Percentiles rank a stretch among this genome's conserved stretches.
phyloP scores from a whole-genome alignment of 2,329 filamentous ascomycete species.

The Alternaria sp. region DNA sequence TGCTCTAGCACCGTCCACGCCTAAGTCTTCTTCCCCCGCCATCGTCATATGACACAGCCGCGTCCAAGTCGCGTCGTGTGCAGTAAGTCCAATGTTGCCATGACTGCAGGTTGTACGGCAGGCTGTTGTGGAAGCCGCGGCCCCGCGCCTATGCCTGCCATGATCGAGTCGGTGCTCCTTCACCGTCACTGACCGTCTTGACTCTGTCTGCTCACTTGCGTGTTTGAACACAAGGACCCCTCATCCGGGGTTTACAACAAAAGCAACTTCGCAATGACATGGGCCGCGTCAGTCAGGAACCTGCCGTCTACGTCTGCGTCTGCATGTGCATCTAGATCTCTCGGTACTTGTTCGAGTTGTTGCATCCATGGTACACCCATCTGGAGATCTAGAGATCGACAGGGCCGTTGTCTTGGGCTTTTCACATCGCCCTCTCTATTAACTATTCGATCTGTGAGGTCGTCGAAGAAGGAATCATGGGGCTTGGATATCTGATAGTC shows the following conservation, averaged over 20 bases:
- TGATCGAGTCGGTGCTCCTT: neutral
- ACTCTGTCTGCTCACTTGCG: neutral
- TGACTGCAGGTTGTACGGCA: neutral
- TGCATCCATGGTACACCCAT: neutral
- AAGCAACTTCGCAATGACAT: constrained; percentile 1
- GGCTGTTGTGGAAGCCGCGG: neutral
- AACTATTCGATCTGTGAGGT: neutral
- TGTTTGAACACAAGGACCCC: neutral
- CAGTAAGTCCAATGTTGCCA: neutral
- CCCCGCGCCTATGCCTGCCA: neutral
- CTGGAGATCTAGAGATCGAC: neutral
- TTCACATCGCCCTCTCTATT: neutral
- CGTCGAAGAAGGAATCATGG: neutral
- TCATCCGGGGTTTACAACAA: neutral
- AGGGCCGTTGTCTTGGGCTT: neutral
- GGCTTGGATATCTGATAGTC: neutral
- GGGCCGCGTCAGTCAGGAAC: neutral
- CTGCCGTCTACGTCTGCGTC: neutral
- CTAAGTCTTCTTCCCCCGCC: neutral
- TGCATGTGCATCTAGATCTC: neutral
- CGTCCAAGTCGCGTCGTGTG: constrained; percentile 1
- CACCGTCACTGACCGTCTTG: neutral
- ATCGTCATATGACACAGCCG: neutral
- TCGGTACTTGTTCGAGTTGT: neutral
- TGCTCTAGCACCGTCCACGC: neutral